Percentiles rank a stretch among this genome's conserved stretches.
These are phyloP conservation scores for Xylariaceae sp. DNA, from an alignment of 2,329 filamentous ascomycete species.

Conservation along the genomic window DNA sequence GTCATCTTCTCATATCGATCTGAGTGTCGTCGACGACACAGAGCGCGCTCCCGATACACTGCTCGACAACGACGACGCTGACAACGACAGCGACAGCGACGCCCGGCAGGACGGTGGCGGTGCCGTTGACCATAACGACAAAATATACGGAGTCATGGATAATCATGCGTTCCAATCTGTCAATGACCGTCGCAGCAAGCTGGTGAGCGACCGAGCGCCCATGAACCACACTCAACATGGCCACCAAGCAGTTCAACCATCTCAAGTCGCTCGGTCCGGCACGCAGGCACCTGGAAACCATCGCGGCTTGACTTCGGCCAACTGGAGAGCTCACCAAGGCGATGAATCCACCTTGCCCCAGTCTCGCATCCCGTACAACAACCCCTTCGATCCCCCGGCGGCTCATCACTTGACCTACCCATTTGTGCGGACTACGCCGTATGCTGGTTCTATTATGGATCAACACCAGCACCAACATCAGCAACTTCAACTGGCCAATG, in stretches of 20 bases:
- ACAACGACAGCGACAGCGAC: background rate
- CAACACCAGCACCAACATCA: conserved; percentile 20
- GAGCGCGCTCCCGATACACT: conserved; percentile 20
- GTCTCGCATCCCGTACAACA: conserved; percentile 17
- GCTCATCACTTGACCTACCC: conserved; percentile 8
- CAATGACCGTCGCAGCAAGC: conserved; percentile 27
- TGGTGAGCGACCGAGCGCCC: conserved; percentile 20
- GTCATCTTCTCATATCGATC: conserved; percentile 23
- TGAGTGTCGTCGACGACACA: conserved; percentile 21
- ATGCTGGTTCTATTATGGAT: conserved; percentile 16
- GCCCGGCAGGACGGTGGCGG: background rate
- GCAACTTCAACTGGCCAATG: conserved; percentile 5
- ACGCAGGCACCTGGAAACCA: conserved; percentile 13
- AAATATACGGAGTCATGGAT: conserved; percentile 22
- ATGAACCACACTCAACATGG: conserved; percentile 14
- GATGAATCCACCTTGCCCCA: conserved; percentile 14
- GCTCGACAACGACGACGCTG: conserved; percentile 5
- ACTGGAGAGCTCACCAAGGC: conserved; percentile 27
- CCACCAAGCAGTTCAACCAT: conserved; percentile 9
- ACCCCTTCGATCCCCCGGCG: conserved; percentile 18
- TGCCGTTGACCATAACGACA: background rate
- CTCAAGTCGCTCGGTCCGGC: conserved; percentile 17
- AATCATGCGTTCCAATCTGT: conserved; percentile 28
- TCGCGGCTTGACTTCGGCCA: conserved; percentile 27
- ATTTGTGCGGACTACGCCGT: conserved; percentile 9